Percentiles rank a stretch among this genome's conserved stretches.
Evolutionary conservation across 345 rosid species (phyloP).

Genomic region (Noccaea bulbosa): DNA sequence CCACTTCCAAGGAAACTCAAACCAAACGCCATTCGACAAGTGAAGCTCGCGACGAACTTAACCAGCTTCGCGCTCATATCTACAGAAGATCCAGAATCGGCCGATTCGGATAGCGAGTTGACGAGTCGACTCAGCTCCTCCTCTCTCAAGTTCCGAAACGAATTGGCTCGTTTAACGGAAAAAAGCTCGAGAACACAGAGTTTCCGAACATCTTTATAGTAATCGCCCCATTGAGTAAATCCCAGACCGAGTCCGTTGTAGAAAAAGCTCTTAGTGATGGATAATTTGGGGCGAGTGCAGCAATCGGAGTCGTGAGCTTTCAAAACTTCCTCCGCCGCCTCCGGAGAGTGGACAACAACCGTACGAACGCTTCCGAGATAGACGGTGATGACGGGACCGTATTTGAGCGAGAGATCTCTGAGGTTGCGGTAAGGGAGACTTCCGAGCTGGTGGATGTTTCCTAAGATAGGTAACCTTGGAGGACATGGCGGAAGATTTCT

Average conservation of each 20-base stretch:
- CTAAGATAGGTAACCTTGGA: constrained; percentile 49
- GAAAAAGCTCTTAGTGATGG: constrained; percentile 41
- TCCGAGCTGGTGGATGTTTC: constrained; percentile 60
- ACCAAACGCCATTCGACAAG: constrained; percentile 43
- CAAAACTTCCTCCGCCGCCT: constrained; percentile 50
- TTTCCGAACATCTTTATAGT: constrained; percentile 47
- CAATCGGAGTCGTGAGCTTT: constrained; percentile 48
- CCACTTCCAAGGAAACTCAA: constrained; percentile 39
- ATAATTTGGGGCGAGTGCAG: constrained; percentile 47
- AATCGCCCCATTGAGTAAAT: constrained; percentile 48
- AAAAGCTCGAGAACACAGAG: constrained; percentile 50
- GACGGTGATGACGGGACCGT: constrained; percentile 58
- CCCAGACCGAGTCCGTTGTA: constrained; percentile 49
- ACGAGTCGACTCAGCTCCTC: constrained; percentile 47
- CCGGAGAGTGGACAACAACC: constrained; percentile 54
- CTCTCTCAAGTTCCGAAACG: constrained; percentile 47
- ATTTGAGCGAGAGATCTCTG: constrained; percentile 47
- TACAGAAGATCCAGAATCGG: constrained; percentile 33
- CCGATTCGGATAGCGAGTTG: constrained; percentile 33
- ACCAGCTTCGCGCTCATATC: constrained; percentile 41
- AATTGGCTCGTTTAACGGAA: constrained; percentile 48
- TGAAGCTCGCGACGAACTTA: constrained; percentile 40
- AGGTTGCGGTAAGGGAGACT: constrained; percentile 48
- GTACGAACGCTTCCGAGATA: constrained; percentile 54
- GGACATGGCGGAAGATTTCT: constrained; percentile 49